Evolutionary conservation across 208 protist genomes (phyloP).

Genomic region (Phytomonas francai): DNA sequence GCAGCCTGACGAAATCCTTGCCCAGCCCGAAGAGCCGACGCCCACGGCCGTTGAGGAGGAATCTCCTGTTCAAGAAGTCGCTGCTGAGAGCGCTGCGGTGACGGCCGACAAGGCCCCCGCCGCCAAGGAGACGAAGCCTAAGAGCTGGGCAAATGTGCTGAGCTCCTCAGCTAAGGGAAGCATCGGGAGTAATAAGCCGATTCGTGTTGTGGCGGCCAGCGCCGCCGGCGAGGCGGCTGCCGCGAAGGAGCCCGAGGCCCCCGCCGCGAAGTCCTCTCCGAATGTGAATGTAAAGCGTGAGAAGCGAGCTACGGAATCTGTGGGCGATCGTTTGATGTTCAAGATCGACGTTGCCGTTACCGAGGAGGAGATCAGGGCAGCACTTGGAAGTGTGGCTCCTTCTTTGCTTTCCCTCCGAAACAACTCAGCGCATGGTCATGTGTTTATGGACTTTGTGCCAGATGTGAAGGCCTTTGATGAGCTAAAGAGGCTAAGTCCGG

Average conservation of each 20-base stretch:
- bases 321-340: conserved; percentile 83
- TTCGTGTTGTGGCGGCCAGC: conserved; percentile 33
- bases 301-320: conserved; percentile 25
- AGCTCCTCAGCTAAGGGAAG: conserved; percentile 24
- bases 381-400: conserved; percentile 40
- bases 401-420: conserved; percentile 81
- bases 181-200: conserved; percentile 25
- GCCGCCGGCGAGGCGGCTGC: conserved; percentile 19
- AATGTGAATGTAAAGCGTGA: conserved; percentile 26
- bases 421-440: conserved; percentile 58
- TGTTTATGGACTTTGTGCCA: conserved; percentile 83
- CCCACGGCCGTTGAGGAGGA: conserved; percentile 4
- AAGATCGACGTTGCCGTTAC: conserved; percentile 54
- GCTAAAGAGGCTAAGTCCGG: conserved; percentile 30
- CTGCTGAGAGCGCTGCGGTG: conserved; percentile 16
- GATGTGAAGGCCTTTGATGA: conserved; percentile 52
- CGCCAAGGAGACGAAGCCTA: conserved; percentile 28
- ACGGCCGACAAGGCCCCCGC: conserved; percentile 14
- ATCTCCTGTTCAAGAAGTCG: conserved; percentile 5
- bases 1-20: conserved; percentile 9
- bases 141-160: conserved; percentile 62
- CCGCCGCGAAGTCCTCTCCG: conserved; percentile 10
- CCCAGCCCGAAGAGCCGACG: conserved; percentile 12
- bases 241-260: conserved; percentile 11
- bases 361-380: conserved; percentile 73